Base-by-base conservation (phyloP, 371 early-diverging fungal species). In the Ordospora colligata region DNA sequence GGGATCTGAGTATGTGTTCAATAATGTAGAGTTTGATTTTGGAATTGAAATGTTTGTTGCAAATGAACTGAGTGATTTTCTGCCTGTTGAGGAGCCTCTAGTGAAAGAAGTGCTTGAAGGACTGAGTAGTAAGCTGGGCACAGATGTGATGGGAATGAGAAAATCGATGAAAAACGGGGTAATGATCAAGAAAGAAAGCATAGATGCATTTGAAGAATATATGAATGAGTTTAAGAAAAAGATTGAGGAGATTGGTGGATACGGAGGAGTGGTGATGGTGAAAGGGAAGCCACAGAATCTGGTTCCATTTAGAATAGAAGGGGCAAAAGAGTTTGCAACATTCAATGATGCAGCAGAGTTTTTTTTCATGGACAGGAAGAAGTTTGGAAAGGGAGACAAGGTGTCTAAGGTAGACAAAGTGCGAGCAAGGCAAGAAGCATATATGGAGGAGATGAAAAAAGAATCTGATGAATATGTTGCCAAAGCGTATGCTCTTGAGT, bases 1-100 rank as follows among this genome's bases (percentile, higher is more conserved):
- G 58, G 78, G 75, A 12, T 53, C 44, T 0, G 66, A 71, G 37
- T 83, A 83, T 74, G 63, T 83, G 4, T 80, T 68, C 46, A 83
- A 83, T 66, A 21, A 19, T 0, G 76, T 80, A 21, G 77, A 76
- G 6, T 53, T 83, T 45, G 58, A 77, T 44, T 67, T 82, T 54
- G 49, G 45, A 12, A 43, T 63, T 47, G 64, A 75, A 9, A 51
- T 37, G 40, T 78, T 75, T 73, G 19, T 43, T 11, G 46, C 27
- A 17, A 65, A 17, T n/a, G 66, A 53, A 19, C 47, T 78, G 8
- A 42, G 44, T 1, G 66, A 70, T 10, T 74, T 74, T 53, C 46
- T 79, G 2, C 79, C 82, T 2, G 64, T 78, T 58, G 82, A 81
- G 14, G 75, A 76, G 14, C 73, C 62, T 21, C 64, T 69, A 19